These are phyloP conservation scores for Suhomyces vadensis DNA, from an alignment of 805 yeast species.

Conservation along the genomic window DNA sequence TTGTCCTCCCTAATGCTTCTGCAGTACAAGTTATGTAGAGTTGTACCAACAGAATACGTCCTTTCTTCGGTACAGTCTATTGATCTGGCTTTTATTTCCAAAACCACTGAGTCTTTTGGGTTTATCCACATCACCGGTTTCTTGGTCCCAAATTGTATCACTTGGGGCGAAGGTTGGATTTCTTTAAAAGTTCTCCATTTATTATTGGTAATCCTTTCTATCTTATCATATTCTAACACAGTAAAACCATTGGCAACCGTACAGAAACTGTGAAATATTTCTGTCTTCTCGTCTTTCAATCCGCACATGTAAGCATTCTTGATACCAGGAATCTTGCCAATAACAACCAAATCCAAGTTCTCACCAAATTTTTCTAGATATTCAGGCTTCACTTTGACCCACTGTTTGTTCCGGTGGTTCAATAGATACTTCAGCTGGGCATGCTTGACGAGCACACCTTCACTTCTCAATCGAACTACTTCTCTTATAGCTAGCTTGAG, in stretches of 20 bases:
- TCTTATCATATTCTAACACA: slow-evolving; percentile 55
- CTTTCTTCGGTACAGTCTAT: slow-evolving; percentile 48
- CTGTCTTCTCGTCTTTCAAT: slow-evolving; percentile 45
- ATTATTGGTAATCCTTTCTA: slow-evolving; percentile 56
- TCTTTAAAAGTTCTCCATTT: slow-evolving; percentile 56
- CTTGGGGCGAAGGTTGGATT: slow-evolving; percentile 40
- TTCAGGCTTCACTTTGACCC: slow-evolving; percentile 93
- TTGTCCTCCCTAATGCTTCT: slow-evolving; percentile 69
- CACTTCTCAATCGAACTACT: slow-evolving; percentile 65
- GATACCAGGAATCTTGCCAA: slow-evolving; percentile 74
- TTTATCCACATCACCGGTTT: slow-evolving; percentile 76
- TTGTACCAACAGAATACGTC: slow-evolving; percentile 62
- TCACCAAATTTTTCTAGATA: slow-evolving; percentile 85
- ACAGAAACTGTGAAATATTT: slow-evolving; percentile 65
- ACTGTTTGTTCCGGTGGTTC: slow-evolving; percentile 61
- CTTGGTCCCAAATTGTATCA: slow-evolving; percentile 57
- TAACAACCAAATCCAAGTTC: slow-evolving; percentile 72
- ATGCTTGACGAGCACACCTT: slow-evolving; percentile 80
- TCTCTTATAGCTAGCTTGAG: slow-evolving; percentile 55
- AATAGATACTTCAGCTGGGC: slow-evolving; percentile 57
- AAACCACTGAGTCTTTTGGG: slow-evolving; percentile 73
- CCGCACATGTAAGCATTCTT: slow-evolving; percentile 80
- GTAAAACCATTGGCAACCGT: slow-evolving; percentile 85
- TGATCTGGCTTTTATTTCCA: slow-evolving; percentile 83
- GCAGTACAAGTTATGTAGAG: slow-evolving; percentile 77